Conservation (phyloP, 108 stramenopile genomes). For the Nitzschia inconspicua region DNA sequence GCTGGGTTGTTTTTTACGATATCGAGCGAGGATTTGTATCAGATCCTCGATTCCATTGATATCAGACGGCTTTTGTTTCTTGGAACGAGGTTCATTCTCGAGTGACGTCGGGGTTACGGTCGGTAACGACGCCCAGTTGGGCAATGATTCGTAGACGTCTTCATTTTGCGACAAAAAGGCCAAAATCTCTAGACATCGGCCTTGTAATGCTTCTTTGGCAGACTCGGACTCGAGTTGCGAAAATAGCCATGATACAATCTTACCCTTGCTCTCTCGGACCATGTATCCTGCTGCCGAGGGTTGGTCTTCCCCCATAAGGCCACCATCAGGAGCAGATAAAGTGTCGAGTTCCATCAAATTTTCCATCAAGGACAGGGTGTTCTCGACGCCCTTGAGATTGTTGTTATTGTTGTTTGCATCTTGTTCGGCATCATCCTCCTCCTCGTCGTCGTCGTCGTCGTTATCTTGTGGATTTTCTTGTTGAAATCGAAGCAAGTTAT, state of each 20-base stretch:
- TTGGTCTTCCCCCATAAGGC: not conserved
- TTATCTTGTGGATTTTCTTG: not conserved
- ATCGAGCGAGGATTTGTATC: conserved; percentile 51
- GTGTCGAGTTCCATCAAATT: conserved; percentile 64
- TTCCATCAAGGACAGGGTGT: conserved; percentile 60
- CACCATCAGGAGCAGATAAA: conserved; percentile 19
- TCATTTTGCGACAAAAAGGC: conserved; percentile 60
- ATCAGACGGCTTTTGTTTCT: conserved; percentile 9
- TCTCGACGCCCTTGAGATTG: conserved; percentile 55
- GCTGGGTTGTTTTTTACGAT: conserved; percentile 61
- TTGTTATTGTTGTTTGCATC: not conserved
- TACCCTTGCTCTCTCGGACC: conserved; percentile 45
- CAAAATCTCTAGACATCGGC: conserved; percentile 44
- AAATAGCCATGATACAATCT: conserved; percentile 64
- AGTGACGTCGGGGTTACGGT: conserved; percentile 10
- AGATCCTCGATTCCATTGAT: conserved; percentile 71
- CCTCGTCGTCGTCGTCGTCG: conserved; percentile 7
- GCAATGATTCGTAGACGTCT: conserved; percentile 32
- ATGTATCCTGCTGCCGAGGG: conserved; percentile 45
- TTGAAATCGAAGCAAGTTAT: conserved; percentile 29
- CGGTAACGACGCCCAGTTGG: conserved; percentile 34
- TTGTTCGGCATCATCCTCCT: conserved; percentile 13
- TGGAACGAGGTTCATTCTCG: conserved; percentile 25
- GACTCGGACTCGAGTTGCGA: conserved; percentile 25
- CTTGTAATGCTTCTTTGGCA: conserved; percentile 13